Conservation (phyloP, 352 stramenopile species). For the Phytophthora pseudosyringae region DNA sequence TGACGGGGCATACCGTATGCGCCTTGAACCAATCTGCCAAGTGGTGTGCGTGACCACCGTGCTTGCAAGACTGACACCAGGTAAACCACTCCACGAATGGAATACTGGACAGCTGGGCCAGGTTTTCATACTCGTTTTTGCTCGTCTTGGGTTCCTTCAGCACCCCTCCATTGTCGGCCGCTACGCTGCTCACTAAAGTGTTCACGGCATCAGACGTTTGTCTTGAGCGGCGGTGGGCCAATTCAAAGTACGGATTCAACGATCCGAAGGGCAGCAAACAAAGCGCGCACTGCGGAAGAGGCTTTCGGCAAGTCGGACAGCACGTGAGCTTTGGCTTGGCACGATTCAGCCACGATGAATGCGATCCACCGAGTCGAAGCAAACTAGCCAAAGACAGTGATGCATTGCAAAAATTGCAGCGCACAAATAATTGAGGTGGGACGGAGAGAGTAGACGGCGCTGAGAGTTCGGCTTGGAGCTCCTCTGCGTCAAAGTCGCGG, state of each 20-base stretch:
- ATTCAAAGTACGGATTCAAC: constrained; percentile 96
- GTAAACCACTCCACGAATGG: constrained; percentile 96
- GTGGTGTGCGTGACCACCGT: constrained; percentile 93
- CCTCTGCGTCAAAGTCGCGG: constrained; percentile 51
- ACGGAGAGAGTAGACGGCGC: constrained; percentile 61
- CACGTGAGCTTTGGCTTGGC: constrained; percentile 91
- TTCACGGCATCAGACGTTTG: constrained; percentile 63
- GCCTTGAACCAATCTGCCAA: constrained; percentile 94
- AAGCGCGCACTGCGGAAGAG: constrained; percentile 92
- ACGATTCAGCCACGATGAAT: constrained; percentile 89
- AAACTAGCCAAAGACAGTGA: constrained; percentile 91
- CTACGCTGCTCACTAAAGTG: constrained; percentile 38
- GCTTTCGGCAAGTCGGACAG: constrained; percentile 93
- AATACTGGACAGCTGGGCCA: constrained; percentile 91
- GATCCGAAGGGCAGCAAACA: constrained; percentile 94
- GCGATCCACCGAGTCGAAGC: constrained; percentile 87
- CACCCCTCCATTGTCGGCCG: constrained; percentile 38
- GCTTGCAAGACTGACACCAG: constrained; percentile 93
- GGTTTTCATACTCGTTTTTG: constrained; percentile 81
- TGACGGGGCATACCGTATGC: constrained; percentile 92
- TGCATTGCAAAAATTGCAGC: constrained; percentile 95
- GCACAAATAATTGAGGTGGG: constrained; percentile 91
- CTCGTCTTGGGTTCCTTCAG: constrained; percentile 59
- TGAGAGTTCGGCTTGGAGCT: constrained; percentile 52
- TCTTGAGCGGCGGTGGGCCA: constrained; percentile 84